Base-by-base conservation (phyloP, 441 rosid genomes). In the Pelargonium cotyledonis region DNA sequence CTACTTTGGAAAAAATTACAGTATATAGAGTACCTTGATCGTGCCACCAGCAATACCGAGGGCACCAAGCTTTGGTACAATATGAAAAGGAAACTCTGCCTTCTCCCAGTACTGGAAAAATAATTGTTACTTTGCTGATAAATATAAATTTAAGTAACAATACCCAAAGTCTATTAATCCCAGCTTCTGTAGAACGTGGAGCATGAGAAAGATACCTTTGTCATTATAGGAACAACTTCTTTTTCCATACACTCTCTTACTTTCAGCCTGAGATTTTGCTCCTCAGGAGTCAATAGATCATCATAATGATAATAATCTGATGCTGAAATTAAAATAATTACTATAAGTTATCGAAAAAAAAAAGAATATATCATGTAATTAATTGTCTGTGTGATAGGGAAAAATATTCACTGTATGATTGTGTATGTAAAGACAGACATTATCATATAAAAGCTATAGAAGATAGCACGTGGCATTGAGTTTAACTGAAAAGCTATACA, bases 51-150 rank as follows among this genome's bases (percentile, higher is more conserved):
- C 82, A 79, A 94, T 68, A 74, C 51, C 29, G 60, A 91, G 70
- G 41, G 85, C 84, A 35, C 84, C 90, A 64, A 94, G 83, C 83
- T 87, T 87, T 18, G 98, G 97, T 71, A 92, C 70, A 58, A 86
- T 70, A 65, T 92, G 90, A 79, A 88, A 95, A n/a, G 98, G 98
- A 76, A 95, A 95, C 68, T 87, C 91, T 15, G 99, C 98, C 80
- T 88, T 95, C 91, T 95, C 98, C 98, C 99, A 92, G 31, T 86
- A 92, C 99, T 95, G 80, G 29, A 70, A 43, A 51, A 73, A 72
- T 75, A 61, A 11, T 67, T 66, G 15, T 63, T 18, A 29, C 21
- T 38, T 29, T 65, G 4, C 31, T 44, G 11, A 43, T 49, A 62
- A 57, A 19, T 60, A 58, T 46, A 31, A 55, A 70, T 65, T 35